A percentile compares a stretch with the other conserved stretches of the same genome.
phyloP scores from a whole-genome alignment of 2,329 filamentous ascomycete species.

The Xylaria sp. region DNA sequence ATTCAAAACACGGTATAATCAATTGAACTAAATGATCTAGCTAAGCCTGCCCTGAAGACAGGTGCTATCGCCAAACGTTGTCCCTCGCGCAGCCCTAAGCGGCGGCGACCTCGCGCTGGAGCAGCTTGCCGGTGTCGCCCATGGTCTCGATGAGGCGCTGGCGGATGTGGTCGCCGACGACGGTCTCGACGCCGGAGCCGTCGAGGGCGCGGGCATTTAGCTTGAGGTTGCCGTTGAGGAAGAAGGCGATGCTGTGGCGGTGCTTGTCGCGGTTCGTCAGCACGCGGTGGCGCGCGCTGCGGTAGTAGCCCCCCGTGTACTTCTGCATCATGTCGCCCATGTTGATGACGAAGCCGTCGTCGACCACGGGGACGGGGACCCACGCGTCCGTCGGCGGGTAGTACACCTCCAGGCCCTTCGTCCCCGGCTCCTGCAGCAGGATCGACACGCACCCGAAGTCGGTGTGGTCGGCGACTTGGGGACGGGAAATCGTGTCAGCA shows the following conservation, averaged over 20 bases:
- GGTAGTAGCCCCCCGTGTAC: conserved; percentile 33
- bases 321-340: conserved; percentile 40
- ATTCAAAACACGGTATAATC: no score
- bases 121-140: conserved; percentile 12
- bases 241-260: conserved; percentile 31
- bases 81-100: no score
- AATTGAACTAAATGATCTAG: no score
- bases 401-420: conserved; percentile 33
- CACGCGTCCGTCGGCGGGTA: conserved; percentile 26
- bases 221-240: conserved; percentile 27
- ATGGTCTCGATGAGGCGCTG: conserved; percentile 18
- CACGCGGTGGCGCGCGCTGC: conserved; percentile 33
- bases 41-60: no score
- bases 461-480: conserved; percentile 30
- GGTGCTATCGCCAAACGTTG: no score
- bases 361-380: conserved; percentile 34
- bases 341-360: conserved; percentile 41
- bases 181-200: conserved; percentile 17
- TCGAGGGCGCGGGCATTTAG: conserved; percentile 15
- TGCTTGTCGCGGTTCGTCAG: conserved; percentile 28
- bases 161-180: conserved; percentile 18
- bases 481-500: not conserved
- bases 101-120: not conserved
- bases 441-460: conserved; percentile 36
- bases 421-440: conserved; percentile 34